Evolutionary conservation across 2,329 filamentous ascomycete species (phyloP).

Genomic region (Drechslera avenae): DNA sequence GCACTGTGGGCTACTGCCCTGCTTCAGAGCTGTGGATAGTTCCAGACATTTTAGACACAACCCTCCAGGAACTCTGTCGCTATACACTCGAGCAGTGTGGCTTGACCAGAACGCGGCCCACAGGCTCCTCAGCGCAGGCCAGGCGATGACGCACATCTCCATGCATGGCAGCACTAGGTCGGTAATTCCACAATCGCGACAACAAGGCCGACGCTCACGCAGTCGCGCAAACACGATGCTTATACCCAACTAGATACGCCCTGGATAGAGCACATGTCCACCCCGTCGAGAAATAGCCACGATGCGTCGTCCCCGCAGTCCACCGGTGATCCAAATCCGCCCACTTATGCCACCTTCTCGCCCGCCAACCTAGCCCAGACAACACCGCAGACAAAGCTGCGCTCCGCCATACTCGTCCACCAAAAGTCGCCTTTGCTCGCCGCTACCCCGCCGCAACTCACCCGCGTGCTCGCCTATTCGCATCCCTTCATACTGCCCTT

Average conservation of each 20-base stretch:
- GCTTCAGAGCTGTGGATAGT: too few relatives aligned
- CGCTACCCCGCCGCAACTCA: slow-evolving; percentile 93
- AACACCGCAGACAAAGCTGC: slow-evolving; percentile 72
- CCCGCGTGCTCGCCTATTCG: slow-evolving; percentile 90
- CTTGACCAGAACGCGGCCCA: slow-evolving; percentile 22
- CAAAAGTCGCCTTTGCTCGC: slow-evolving; percentile 93
- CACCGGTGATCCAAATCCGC: slow-evolving; percentile 57
- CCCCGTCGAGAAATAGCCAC: slow-evolving; percentile 42
- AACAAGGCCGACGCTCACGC: slow-evolving; percentile 4
- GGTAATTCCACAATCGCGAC: slow-evolving; percentile 29
- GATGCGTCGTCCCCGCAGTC: slow-evolving; percentile 47
- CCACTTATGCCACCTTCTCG: slow-evolving; percentile 89
- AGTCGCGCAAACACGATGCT: slow-evolving; percentile 32
- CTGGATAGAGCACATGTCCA: slow-evolving; percentile 51
- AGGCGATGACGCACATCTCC: slow-evolving; percentile 45
- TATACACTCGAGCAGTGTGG: slow-evolving; percentile 12
- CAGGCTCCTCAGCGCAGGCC: slow-evolving; percentile 30
- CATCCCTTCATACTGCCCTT: slow-evolving; percentile 91
- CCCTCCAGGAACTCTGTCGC: not conserved
- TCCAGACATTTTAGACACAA: too few relatives aligned
- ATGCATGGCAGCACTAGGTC: slow-evolving; percentile 53
- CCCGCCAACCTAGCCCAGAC: slow-evolving; percentile 76
- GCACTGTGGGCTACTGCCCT: slow-evolving; percentile 16
- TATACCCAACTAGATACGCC: slow-evolving; percentile 45
- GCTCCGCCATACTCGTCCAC: slow-evolving; percentile 91